Percentiles rank a stretch among this genome's conserved stretches.
phyloP scores from a whole-genome alignment of 495 filamentous ascomycete species.

The Penicillium canescens region DNA sequence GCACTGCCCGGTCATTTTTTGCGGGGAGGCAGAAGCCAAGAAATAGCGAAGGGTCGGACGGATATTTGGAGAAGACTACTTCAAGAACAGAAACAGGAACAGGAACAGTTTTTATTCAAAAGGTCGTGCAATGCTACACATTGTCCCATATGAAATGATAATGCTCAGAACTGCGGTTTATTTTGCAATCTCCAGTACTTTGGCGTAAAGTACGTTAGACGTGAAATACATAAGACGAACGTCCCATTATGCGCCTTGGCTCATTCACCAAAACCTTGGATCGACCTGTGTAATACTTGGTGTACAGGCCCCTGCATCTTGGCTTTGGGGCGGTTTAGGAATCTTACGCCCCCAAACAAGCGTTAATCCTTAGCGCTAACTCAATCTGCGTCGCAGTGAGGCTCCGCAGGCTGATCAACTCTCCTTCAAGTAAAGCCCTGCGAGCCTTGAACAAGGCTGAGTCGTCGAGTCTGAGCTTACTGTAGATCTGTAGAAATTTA shows the following conservation, averaged over 20 bases:
- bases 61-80: too few species aligned
- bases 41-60: too few species aligned
- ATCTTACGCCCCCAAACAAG: neutral
- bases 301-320: too few species aligned
- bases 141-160: neutral
- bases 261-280: too few species aligned
- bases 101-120: too few species aligned
- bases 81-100: too few species aligned
- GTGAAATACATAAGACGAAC: too few species aligned
- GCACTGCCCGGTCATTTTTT: too few species aligned
- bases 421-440: neutral
- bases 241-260: too few species aligned
- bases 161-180: neutral
- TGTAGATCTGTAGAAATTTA: too few species aligned
- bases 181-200: neutral
- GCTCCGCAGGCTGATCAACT: neutral
- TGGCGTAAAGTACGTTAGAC: neutral
- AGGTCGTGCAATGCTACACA: too few species aligned
- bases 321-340: constrained; percentile 1
- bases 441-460: neutral
- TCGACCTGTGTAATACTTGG: too few species aligned
- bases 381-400: neutral
- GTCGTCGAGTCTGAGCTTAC: neutral
- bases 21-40: neutral
- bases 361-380: neutral